phyloP scores from a whole-genome alignment of 768 basidiomycete species.

The Mycena latifolia region DNA sequence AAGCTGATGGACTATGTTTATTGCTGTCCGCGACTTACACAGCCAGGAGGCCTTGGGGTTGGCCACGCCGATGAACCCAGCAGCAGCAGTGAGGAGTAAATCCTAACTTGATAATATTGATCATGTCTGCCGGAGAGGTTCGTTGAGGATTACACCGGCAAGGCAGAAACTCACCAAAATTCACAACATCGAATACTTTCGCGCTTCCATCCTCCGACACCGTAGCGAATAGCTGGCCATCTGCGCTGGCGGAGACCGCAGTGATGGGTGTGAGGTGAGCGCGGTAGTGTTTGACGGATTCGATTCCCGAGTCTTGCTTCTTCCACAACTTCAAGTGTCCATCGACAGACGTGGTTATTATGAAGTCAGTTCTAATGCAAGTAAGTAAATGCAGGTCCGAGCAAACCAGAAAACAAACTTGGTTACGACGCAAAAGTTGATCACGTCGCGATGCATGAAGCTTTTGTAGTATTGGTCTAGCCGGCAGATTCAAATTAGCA shows the following conservation, averaged over 20 bases:
- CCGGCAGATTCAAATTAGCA: background rate
- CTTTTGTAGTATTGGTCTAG: constrained; percentile 94
- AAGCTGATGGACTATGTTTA: constrained; percentile 24
- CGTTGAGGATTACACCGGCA: background rate
- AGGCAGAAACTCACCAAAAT: constrained; percentile 80
- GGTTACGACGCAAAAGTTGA: constrained; percentile 92
- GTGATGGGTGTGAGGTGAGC: constrained; percentile 87
- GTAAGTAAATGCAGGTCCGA: background rate
- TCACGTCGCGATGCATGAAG: constrained; percentile 96
- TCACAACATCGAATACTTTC: constrained; percentile 97
- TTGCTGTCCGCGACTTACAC: constrained; percentile 65
- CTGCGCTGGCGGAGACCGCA: constrained; percentile 87
- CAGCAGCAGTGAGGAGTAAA: constrained; percentile 91
- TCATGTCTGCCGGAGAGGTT: constrained; percentile 81
- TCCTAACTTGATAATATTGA: constrained; percentile 94
- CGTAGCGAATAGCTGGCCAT: constrained; percentile 93
- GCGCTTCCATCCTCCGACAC: constrained; percentile 92
- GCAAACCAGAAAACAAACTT: constrained; percentile 64
- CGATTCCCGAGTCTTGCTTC: constrained; percentile 95
- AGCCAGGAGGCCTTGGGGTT: constrained; percentile 90
- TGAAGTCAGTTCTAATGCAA: constrained; percentile 82
- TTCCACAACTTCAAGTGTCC: constrained; percentile 99
- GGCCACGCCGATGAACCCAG: constrained; percentile 93
- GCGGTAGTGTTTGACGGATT: constrained; percentile 98
- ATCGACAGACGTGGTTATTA: constrained; percentile 95